These are phyloP conservation scores for Blakeslea trispora DNA, from an alignment of 371 early-diverging fungal genomes.

Conservation along the genomic window DNA sequence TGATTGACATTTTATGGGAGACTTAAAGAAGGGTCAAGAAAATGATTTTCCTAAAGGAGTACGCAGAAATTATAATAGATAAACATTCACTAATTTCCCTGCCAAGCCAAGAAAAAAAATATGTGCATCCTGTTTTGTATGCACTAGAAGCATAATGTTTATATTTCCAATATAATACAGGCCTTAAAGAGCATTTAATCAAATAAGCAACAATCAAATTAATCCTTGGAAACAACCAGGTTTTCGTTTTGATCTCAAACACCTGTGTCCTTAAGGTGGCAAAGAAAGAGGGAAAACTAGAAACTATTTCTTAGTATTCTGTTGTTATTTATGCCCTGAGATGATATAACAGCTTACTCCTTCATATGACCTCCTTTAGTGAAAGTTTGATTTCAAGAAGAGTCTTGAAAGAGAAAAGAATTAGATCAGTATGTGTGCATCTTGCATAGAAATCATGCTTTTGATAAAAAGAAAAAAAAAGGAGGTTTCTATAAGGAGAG, in stretches of 20 bases:
- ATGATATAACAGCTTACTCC: no score
- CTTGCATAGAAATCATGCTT: no score
- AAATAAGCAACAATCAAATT: no score
- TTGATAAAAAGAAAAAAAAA: no score
- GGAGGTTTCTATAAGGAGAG: no score
- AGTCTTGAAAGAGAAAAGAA: conserved; percentile 1
- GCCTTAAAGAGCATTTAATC: no score
- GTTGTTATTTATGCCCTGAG: background rate
- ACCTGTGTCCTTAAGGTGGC: background rate
- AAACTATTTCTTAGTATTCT: background rate
- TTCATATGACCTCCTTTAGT: no score
- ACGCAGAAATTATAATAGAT: background rate
- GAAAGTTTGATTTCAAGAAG: background rate
- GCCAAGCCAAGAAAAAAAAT: background rate
- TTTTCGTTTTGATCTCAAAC: no score
- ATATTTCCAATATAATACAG: background rate
- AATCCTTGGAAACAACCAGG: no score
- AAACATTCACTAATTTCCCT: background rate
- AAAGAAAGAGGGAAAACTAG: conserved; percentile 8
- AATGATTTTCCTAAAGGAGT: background rate
- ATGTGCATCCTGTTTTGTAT: background rate
- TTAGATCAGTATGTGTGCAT: no score
- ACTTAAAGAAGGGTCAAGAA: background rate
- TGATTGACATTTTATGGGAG: background rate
- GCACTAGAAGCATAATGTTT: background rate